Evolutionary conservation across 202 grass and related monocot species (phyloP).

Genomic region (Musa balbisiana): DNA sequence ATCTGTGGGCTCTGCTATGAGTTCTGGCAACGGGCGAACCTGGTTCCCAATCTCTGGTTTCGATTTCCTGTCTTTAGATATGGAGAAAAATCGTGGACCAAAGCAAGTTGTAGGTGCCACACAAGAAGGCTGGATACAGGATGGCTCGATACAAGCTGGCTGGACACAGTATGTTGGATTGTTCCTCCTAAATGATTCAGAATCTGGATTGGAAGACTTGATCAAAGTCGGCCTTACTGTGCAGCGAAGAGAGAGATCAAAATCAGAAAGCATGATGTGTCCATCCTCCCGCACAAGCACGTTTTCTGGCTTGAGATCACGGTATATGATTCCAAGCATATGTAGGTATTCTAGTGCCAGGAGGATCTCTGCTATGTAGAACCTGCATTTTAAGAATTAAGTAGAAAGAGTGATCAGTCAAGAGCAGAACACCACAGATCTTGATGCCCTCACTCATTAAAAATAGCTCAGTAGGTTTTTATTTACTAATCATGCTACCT

Average conservation of each 20-base stretch:
- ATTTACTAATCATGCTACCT: background rate
- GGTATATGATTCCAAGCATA: conserved; percentile 13
- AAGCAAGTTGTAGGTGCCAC: conserved; percentile 3
- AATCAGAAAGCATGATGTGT: conserved; percentile 14
- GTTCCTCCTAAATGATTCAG: conserved; percentile 1
- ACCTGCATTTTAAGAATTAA: conserved; percentile 1
- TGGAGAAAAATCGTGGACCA: conserved; percentile 1
- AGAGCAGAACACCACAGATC: background rate
- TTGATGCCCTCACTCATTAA: background rate
- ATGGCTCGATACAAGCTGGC: conserved; percentile 6
- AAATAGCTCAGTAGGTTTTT: background rate
- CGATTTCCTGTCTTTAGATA: background rate
- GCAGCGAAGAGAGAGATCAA: conserved; percentile 4
- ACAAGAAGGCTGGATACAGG: conserved; percentile 10
- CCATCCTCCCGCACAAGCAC: conserved; percentile 10
- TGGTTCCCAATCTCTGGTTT: conserved; percentile 2
- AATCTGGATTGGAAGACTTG: conserved; percentile 5
- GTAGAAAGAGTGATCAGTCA: too few species aligned
- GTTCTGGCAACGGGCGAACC: conserved; percentile 1
- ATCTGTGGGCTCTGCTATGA: conserved; percentile 10
- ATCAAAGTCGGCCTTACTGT: background rate
- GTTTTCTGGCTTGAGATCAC: conserved; percentile 9
- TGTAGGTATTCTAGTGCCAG: conserved; percentile 10
- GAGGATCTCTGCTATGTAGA: conserved; percentile 1
- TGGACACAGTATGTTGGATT: conserved; percentile 1